Conservation (phyloP, 179 eudicot species). For the Silene coronaria region DNA sequence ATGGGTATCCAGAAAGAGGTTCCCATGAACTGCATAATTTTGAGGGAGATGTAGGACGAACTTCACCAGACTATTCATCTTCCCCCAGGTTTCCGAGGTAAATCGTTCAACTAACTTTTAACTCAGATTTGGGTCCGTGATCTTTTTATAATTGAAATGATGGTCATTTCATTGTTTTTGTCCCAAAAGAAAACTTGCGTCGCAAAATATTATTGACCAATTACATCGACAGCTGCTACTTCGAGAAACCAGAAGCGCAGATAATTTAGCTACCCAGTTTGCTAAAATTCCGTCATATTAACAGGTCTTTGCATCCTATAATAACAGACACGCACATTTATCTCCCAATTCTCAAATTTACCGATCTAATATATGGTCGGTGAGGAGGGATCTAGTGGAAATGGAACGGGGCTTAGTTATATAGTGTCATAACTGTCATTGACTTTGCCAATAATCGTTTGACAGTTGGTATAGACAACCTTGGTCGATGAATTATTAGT, state of each 20-base stretch:
- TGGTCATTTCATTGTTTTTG: neutral
- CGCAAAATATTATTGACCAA: neutral
- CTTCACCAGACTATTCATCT: slow-evolving; percentile 38
- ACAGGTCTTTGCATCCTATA: neutral
- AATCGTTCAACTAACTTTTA: slow-evolving; percentile 3
- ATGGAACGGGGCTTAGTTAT: neutral
- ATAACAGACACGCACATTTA: neutral
- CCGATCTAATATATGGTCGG: neutral
- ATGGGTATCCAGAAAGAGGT: slow-evolving; percentile 14
- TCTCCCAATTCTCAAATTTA: neutral
- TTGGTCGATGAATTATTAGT: neutral
- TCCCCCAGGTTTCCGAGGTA: slow-evolving; percentile 28
- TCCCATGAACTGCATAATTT: slow-evolving; percentile 21
- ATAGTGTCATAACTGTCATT: neutral
- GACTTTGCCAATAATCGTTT: neutral
- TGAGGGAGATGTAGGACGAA: slow-evolving; percentile 26
- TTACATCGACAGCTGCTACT: too few species aligned
- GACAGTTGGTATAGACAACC: neutral
- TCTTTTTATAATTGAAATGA: neutral
- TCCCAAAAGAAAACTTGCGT: neutral
- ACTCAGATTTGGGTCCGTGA: neutral
- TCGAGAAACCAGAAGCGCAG: too few species aligned
- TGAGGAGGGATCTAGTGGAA: neutral
- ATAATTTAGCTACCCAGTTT: too few species aligned
- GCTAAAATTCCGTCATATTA: neutral